Base-by-base conservation (phyloP, 2,329 filamentous ascomycete genomes). In the Coniosporium tulheliwenetii region DNA sequence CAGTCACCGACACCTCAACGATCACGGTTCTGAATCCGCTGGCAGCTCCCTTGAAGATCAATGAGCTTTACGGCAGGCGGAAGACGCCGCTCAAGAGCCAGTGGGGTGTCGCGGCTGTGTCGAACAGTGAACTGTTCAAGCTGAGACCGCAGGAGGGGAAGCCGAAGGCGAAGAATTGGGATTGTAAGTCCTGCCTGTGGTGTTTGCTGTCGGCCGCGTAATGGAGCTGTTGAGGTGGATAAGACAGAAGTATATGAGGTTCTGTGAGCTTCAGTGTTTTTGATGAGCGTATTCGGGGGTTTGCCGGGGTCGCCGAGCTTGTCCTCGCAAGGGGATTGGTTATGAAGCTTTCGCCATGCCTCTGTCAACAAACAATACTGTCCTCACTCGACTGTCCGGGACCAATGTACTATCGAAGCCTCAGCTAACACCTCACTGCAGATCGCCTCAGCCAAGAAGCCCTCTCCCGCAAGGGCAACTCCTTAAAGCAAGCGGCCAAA, bases 111-210 rank as follows among this genome's bases (percentile, higher is more conserved):
- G 89, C 87, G 30, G 83, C 85, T 8, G 71, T 73, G 39, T 79
- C 81, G 2, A 79, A 80, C 59, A 84, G 83, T 58, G 81, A 87
- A 51, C 77, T 82, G 67, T 95, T 93, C 63, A 91, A 91, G 62
- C 77, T 77, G 40, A 70, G 75, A 41, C 78, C 62, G 46, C 63
- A 76, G 56, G 52, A 60, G 29, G 59, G 66, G 48, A 87, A 89
- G 55, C 81, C 83, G 3, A 79, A 78, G 54, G 82, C 89, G 2
- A 85, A 80, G 59, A 67, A 77, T 58, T 95, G 84, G 81, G 83
- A 93, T 55, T 73, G 85, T 93, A 65, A 66, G 83, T 75, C 37
- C 39, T 39, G 41, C 12, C 30, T 8, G 26, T 13, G 13, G 5
- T 29, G 26, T 26, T 26, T 26, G 19, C 19, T 26, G 19, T 26